A percentile compares a stretch with the other conserved stretches of the same genome.
These are phyloP conservation scores for Trametes cinnabarina DNA, from an alignment of 768 basidiomycete genomes.

Conservation along the genomic window DNA sequence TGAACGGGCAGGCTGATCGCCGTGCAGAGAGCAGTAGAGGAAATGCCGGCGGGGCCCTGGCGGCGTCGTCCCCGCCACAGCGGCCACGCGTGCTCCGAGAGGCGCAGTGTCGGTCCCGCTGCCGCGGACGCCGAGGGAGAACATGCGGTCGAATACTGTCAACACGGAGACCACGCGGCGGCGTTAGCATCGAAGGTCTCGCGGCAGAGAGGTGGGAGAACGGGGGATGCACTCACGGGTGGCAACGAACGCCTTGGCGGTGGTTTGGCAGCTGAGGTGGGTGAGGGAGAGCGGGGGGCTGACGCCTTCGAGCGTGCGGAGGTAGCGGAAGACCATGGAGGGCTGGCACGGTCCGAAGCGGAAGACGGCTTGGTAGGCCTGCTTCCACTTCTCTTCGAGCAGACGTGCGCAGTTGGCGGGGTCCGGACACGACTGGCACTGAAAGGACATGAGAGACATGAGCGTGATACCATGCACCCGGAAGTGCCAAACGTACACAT, in stretches of 20 bases:
- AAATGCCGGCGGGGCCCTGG: conserved; percentile 81
- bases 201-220: background rate
- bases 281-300: conserved; percentile 85
- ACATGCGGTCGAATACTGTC: conserved; percentile 91
- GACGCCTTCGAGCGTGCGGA: conserved; percentile 86
- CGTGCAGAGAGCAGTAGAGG: conserved; percentile 74
- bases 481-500: conserved; percentile 58
- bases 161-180: background rate
- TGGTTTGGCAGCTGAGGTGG: conserved; percentile 84
- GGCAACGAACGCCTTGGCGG: conserved; percentile 85
- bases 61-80: conserved; percentile 54
- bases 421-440: conserved; percentile 88
- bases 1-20: conserved; percentile 49
- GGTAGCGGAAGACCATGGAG: conserved; percentile 89
- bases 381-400: conserved; percentile 91
- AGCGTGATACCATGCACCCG: background rate
- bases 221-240: conserved; percentile 47
- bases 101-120: conserved; percentile 66
- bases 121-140: conserved; percentile 79
- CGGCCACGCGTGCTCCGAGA: conserved; percentile 59
- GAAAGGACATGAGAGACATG: background rate
- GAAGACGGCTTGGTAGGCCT: conserved; percentile 83
- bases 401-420: conserved; percentile 72
- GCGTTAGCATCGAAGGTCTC: background rate
- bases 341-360: conserved; percentile 89